phyloP scores from a whole-genome alignment of 2,329 filamentous ascomycete genomes.

The Mycosphaerella arachidis region DNA sequence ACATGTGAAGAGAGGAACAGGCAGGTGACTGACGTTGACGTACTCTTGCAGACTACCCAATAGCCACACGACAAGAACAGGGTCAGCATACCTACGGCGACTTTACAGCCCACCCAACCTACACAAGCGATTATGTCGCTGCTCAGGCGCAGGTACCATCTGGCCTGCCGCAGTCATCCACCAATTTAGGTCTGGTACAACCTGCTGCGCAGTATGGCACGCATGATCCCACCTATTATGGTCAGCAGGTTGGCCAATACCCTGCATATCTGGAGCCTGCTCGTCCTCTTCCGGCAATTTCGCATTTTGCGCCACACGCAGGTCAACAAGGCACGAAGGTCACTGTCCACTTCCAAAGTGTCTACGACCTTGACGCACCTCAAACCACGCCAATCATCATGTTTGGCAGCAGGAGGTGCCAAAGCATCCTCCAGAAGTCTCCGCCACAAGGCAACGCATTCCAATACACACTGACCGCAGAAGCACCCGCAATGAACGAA shows the following conservation, averaged over 20 bases:
- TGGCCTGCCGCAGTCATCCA: constrained; percentile 42
- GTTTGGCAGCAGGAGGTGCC: constrained; percentile 73
- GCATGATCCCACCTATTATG: constrained; percentile 47
- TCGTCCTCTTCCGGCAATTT: constrained; percentile 59
- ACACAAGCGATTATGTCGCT: constrained; percentile 46
- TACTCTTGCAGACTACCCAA: constrained; percentile 50
- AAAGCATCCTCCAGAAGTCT: constrained; percentile 59
- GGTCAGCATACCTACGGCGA: constrained; percentile 45
- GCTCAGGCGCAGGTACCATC: constrained; percentile 48
- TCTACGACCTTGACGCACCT: constrained; percentile 66
- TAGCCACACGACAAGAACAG: constrained; percentile 57
- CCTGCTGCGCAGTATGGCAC: constrained; percentile 41
- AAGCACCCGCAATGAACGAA: constrained; percentile 62
- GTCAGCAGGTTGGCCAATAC: constrained; percentile 58
- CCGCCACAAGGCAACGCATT: constrained; percentile 54
- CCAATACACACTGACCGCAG: constrained; percentile 67
- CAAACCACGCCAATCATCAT: constrained; percentile 54
- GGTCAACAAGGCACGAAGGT: constrained; percentile 68
- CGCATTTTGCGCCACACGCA: constrained; percentile 64
- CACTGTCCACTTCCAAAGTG: constrained; percentile 67
- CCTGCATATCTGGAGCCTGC: constrained; percentile 63
- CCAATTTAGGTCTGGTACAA: constrained; percentile 42
- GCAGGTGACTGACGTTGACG: constrained; percentile 44
- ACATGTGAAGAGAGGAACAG: constrained; percentile 26
- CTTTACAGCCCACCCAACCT: constrained; percentile 46